Evolutionary conservation across 2,329 filamentous ascomycete genomes (phyloP), one percentile per base, ranked within the genome.

Genomic region (Canariomyces notabilis): DNA sequence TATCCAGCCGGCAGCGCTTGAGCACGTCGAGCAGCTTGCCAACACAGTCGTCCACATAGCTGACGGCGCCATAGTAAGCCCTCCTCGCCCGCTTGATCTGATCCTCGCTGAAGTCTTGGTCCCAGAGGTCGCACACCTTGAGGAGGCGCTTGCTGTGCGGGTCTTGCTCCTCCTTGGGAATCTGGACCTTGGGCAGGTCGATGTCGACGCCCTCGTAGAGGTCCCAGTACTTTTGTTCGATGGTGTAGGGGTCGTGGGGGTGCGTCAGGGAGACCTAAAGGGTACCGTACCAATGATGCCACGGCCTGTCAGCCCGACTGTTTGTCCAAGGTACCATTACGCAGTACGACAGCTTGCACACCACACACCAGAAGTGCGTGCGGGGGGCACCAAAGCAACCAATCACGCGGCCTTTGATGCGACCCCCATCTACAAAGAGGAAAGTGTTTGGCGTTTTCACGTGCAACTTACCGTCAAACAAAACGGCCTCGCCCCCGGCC

Each of bases 211-310:
- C 85, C 61, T 95, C 87, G 66, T 96, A 96, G 57, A 86, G 66
- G 62, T 95, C 87, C 90, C 90, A 96, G 69, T 88, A 95, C 67
- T 95, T 87, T 62, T 88, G 80, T 56, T 90, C 88, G 64, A 96
- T 96, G 48, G 89, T 91, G 67, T 96, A 96, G 0, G 90, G 90
- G 60, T 96, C 90, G 64, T 96, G 90, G 14, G 90, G 90, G 65
- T 96, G 90, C 6, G 90, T 96, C 59, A 96, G 82, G 19, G 90
- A 95, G 7, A 95, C 85, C 58, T 75, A 56, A n/a, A n/a, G n/a
- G n/a, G n/a, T n/a, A n/a, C n/a, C n/a, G n/a, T n/a, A n/a, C n/a
- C n/a, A n/a, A 52, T 43, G 29, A 29, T 15, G 19, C n/a, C 31
- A 36, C 35, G 15, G 33, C 44, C 37, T 21, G 47, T 53, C 45